Conservation (phyloP, 202 grass and related monocot genomes). For the Dendrocalamus latiflorus region DNA sequence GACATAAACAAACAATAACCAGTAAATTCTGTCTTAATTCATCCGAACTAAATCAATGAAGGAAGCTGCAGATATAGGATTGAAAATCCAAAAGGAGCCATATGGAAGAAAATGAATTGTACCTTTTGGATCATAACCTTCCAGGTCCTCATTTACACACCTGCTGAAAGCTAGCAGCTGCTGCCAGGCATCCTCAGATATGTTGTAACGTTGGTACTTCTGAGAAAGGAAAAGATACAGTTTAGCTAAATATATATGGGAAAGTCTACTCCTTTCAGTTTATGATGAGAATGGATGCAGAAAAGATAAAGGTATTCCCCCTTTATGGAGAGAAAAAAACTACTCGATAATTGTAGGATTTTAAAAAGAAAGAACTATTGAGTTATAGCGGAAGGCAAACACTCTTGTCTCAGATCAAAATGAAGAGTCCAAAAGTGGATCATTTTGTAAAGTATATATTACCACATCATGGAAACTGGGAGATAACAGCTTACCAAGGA, state of each 20-base stretch:
- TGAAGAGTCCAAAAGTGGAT: background rate
- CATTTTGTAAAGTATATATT: background rate
- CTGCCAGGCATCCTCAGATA: slow-evolving; percentile 94
- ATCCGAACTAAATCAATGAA: background rate
- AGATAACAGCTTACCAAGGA: slow-evolving; percentile 7
- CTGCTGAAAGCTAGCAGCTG: slow-evolving; percentile 87
- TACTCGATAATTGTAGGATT: background rate
- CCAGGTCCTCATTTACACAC: slow-evolving; percentile 82
- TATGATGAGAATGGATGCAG: background rate
- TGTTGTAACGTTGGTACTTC: slow-evolving; percentile 84
- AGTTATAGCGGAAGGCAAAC: background rate
- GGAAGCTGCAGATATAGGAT: slow-evolving; percentile 8
- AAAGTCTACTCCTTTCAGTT: background rate
- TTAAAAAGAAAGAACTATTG: background rate
- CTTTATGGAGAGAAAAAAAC: background rate
- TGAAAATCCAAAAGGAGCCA: background rate
- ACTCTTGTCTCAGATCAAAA: background rate
- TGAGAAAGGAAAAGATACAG: slow-evolving; percentile 36
- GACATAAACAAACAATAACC: slow-evolving; percentile 11
- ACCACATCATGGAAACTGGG: background rate
- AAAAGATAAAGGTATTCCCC: background rate
- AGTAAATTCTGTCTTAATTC: background rate
- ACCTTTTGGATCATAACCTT: slow-evolving; percentile 98
- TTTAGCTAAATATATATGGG: background rate
- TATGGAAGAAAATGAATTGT: slow-evolving; percentile 11